These are phyloP conservation scores for Podaxis sp. DNA, from an alignment of 768 basidiomycete species.

Conservation along the genomic window DNA sequence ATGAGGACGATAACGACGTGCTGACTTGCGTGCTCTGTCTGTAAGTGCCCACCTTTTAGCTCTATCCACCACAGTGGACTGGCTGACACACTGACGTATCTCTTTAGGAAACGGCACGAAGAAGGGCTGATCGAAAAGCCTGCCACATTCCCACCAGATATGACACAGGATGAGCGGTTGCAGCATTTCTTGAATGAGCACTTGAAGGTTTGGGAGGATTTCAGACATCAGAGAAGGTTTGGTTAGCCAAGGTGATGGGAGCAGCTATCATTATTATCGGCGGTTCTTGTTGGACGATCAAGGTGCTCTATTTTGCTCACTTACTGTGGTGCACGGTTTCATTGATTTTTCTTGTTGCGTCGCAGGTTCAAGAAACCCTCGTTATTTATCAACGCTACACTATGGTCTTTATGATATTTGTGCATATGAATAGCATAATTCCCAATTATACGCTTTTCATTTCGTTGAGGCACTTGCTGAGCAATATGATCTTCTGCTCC, in stretches of 20 bases:
- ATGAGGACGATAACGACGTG: slow-evolving; percentile 26
- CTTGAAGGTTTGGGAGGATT: slow-evolving; percentile 44
- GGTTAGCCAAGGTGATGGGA: neutral
- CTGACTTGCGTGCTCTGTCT: slow-evolving; percentile 49
- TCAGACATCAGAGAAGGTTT: slow-evolving; percentile 17
- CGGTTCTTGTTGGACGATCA: neutral
- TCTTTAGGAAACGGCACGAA: slow-evolving; percentile 33
- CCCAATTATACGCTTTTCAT: too few relatives aligned
- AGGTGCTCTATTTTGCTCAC: neutral
- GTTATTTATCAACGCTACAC: neutral
- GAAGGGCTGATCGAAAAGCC: slow-evolving; percentile 18
- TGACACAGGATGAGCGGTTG: slow-evolving; percentile 41
- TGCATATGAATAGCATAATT: neutral
- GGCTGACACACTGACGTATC: neutral
- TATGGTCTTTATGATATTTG: neutral
- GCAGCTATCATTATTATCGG: neutral
- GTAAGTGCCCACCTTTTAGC: slow-evolving; percentile 32
- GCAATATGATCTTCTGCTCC: neutral
- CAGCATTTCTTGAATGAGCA: slow-evolving; percentile 50
- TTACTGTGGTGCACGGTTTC: neutral
- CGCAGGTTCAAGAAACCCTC: neutral
- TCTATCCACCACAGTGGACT: neutral
- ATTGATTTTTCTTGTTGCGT: neutral
- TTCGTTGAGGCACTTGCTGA: too few relatives aligned
- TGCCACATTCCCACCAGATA: slow-evolving; percentile 27